Base-by-base conservation (phyloP, 2,329 filamentous ascomycete species). In the Coniochaeta sp. region DNA sequence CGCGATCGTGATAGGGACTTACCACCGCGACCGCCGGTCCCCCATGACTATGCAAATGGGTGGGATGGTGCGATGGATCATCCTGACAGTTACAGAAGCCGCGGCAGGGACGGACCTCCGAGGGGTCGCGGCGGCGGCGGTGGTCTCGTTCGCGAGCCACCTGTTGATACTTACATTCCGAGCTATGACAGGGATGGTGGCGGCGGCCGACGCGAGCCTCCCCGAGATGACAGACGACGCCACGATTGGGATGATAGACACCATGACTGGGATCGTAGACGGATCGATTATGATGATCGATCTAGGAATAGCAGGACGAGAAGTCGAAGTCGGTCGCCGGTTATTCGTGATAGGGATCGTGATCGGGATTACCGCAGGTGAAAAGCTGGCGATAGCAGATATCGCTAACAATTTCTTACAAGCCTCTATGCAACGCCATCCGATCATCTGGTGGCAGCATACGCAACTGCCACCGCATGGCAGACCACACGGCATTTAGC, bases 281-380 rank as follows among this genome's bases (percentile, higher is more conserved):
- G 64, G 34, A 68, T 64, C 34, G 70, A 68, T 12, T 73, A 70
- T 38, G 72, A 73, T 3, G 73, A 74, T 38, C 70, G 76, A 47
- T 68, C 66, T 22, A 72, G 77, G 38, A 69, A 70, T 16, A 76
- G 76, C 59, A 70, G 72, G 63, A 79, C 76, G 17, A 71, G 75
- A 19, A 79, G 77, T 61, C 72, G 78, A 28, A 81, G 79, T 66
- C 73, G 77, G 34, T 80, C 77, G 36, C 78, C 73, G 16, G 26
- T 52, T 1, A 55, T 69, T 9, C 71, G 74, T 2, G 72, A 72
- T 12, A 64, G 71, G 52, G 72, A 74, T 7, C 66, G 75, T 34
- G 80, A 83, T 47, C 74, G 78, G 58, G 80, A 82, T 58, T 82
- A 83, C 69, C 78, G 80, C 61, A 76, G 80, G 73, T 82, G 36